Base-by-base conservation (phyloP, 768 basidiomycete genomes). In the Podaxis pistillaris region DNA sequence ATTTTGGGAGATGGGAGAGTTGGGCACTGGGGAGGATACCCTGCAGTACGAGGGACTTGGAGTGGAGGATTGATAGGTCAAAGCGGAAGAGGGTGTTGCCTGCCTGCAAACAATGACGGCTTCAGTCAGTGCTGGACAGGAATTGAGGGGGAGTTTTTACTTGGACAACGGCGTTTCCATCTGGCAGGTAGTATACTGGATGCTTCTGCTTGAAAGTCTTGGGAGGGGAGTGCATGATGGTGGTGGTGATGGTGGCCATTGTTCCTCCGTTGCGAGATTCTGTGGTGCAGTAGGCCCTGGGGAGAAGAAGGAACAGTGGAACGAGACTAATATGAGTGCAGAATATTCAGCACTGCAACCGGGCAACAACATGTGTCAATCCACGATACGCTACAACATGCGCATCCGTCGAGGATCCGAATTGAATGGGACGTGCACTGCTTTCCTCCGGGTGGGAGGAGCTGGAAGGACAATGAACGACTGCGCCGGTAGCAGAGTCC, bases 31-130 rank as follows among this genome's bases (percentile, higher is more conserved):
- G 83, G 76, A 75, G 69, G 49, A 72, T 68, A 50, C 62, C 72
- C 47, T 69, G 66, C 53, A 77, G 64, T 62, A 74, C 58, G 19
- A 69, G 69, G 38, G 75, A 73, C 64, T 73, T 61, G 78, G 81
- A 38, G 74, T 74, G 60, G 65, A 77, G 51, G 76, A 81, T 79
- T 8, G 79, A 79, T 11, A 81, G 77, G 47, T 83, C 80, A 0
- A 87, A 73, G 1, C 78, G 73, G 67, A 83, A 86, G 1, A 86
- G 71, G 11, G 75, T 78, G 58, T 82, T 79, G 64, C 84, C 83
- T 13, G 85, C 84, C 85, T 86, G 67, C 19, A 53, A 41, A 38
- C 33, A 22, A 38, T 26, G n/a, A 50, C 11, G 28, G 13, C 8
- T n/a, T 49, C 19, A 24, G 17, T 28, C 41, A 36, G 58, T 46